Evolutionary conservation across 192 early-diverging fungal species (phyloP).

Genomic region (Coemansia sp.): DNA sequence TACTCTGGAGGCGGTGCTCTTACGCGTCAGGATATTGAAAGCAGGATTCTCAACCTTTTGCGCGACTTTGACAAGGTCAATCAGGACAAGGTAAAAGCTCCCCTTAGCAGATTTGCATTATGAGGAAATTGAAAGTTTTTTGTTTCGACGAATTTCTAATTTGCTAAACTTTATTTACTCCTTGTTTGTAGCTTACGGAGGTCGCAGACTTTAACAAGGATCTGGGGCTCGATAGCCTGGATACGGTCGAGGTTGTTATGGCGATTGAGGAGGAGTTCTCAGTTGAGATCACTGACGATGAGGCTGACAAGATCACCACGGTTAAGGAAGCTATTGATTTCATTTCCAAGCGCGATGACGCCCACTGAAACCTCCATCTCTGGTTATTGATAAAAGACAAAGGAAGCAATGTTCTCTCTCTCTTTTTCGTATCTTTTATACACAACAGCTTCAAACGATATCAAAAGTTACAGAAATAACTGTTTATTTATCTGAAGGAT

Average conservation of each 20-base stretch:
- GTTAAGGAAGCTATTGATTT: slow-evolving; percentile 87
- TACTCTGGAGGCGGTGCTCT: slow-evolving; percentile 76
- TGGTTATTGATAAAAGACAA: too few species aligned
- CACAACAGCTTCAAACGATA: too few species aligned
- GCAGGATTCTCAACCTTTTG: slow-evolving; percentile 84
- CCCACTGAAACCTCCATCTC: slow-evolving; percentile 52
- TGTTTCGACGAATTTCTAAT: background rate
- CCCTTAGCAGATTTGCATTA: too few species aligned
- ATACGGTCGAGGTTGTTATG: slow-evolving; percentile 99
- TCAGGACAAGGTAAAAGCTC: slow-evolving; percentile 73
- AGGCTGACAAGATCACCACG: slow-evolving; percentile 93
- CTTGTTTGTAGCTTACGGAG: slow-evolving; percentile 67
- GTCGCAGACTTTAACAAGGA: slow-evolving; percentile 88
- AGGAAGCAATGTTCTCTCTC: background rate
- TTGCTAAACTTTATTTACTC: background rate
- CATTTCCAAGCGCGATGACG: slow-evolving; percentile 69
- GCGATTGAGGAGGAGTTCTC: slow-evolving; percentile 99
- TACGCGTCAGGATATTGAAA: slow-evolving; percentile 70
- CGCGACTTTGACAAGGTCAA: slow-evolving; percentile 98
- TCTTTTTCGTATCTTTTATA: background rate
- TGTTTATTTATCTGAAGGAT: too few species aligned
- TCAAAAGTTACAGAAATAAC: too few species aligned
- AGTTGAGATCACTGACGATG: slow-evolving; percentile 96
- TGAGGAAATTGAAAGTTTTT: too few species aligned
- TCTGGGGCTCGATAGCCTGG: slow-evolving; percentile 93